Conservation (phyloP, 495 filamentous ascomycete species). For the Penicillium samsonianum region DNA sequence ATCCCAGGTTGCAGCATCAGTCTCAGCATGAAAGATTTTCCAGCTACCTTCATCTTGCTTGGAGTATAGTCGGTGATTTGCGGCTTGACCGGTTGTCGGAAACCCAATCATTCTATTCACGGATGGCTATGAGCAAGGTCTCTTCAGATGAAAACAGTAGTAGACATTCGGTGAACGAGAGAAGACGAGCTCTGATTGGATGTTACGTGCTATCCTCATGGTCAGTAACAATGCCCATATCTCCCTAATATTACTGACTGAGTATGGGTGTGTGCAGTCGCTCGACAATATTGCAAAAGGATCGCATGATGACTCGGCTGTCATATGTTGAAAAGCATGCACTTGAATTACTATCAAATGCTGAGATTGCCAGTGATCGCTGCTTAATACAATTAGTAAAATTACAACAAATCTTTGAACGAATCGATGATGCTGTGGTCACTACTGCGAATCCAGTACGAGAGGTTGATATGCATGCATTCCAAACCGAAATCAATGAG, state of each 20-base stretch:
- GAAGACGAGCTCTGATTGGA: slow-evolving; percentile 6
- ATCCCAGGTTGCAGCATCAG: slow-evolving; percentile 2
- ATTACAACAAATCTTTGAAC: slow-evolving; percentile 17
- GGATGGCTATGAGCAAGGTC: slow-evolving; percentile 6
- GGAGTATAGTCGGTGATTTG: slow-evolving; percentile 3
- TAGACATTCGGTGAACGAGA: slow-evolving; percentile 1
- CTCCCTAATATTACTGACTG: neutral
- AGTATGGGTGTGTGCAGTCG: slow-evolving; percentile 2
- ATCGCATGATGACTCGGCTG: slow-evolving; percentile 10
- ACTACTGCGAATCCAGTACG: slow-evolving; percentile 1
- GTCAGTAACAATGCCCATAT: neutral
- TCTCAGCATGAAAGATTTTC: neutral
- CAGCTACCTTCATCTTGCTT: slow-evolving; percentile 6
- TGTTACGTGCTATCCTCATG: slow-evolving; percentile 4
- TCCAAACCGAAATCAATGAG: slow-evolving; percentile 2
- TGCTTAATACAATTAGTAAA: slow-evolving; percentile 10
- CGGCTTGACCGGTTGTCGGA: slow-evolving; percentile 4
- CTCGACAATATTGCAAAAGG: slow-evolving; percentile 10
- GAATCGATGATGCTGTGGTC: slow-evolving; percentile 14
- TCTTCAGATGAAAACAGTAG: slow-evolving; percentile 7
- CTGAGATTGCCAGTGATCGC: slow-evolving; percentile 4
- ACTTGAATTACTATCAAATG: slow-evolving; percentile 3
- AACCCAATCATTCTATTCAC: slow-evolving; percentile 6
- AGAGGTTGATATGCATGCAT: slow-evolving; percentile 5
- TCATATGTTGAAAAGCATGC: slow-evolving; percentile 3